phyloP scores from a whole-genome alignment of 805 yeast genomes.

The Scheffersomyces amazonensis region DNA sequence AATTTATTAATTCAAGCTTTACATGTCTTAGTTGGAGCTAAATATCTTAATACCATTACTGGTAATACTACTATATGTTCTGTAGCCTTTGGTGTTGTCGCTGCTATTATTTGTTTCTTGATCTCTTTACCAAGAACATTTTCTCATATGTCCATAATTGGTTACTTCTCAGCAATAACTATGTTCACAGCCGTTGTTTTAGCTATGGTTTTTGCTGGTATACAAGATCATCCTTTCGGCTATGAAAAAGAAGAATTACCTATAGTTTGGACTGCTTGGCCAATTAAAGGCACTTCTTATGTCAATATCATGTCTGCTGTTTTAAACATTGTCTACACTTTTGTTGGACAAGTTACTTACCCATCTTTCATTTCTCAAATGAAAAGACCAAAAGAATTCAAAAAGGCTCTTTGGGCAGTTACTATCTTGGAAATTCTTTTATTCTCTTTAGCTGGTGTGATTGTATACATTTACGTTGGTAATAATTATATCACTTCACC shows the following conservation, averaged over 20 bases:
- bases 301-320: slow-evolving; percentile 55
- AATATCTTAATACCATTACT: slow-evolving; percentile 54
- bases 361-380: slow-evolving; percentile 62
- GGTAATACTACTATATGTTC: slow-evolving; percentile 48
- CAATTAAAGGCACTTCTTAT: slow-evolving; percentile 50
- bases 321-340: slow-evolving; percentile 58
- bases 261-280: slow-evolving; percentile 47
- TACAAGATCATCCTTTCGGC: slow-evolving; percentile 47
- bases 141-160: slow-evolving; percentile 49
- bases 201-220: slow-evolving; percentile 52
- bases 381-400: slow-evolving; percentile 56
- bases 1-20: slow-evolving; percentile 58
- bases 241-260: slow-evolving; percentile 30
- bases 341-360: slow-evolving; percentile 63
- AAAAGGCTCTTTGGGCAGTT: slow-evolving; percentile 52
- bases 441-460: slow-evolving; percentile 54
- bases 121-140: slow-evolving; percentile 58
- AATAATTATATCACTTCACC: slow-evolving; percentile 54
- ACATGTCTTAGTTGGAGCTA: slow-evolving; percentile 60
- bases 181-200: slow-evolving; percentile 56
- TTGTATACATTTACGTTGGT: slow-evolving; percentile 59
- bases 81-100: slow-evolving; percentile 49
- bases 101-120: slow-evolving; percentile 47
- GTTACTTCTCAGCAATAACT: slow-evolving; percentile 52
- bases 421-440: slow-evolving; percentile 48